Percentiles rank a stretch among this genome's conserved stretches.
These are phyloP conservation scores for Brassica carinata DNA, from an alignment of 345 rosid species.

Conservation along the genomic window DNA sequence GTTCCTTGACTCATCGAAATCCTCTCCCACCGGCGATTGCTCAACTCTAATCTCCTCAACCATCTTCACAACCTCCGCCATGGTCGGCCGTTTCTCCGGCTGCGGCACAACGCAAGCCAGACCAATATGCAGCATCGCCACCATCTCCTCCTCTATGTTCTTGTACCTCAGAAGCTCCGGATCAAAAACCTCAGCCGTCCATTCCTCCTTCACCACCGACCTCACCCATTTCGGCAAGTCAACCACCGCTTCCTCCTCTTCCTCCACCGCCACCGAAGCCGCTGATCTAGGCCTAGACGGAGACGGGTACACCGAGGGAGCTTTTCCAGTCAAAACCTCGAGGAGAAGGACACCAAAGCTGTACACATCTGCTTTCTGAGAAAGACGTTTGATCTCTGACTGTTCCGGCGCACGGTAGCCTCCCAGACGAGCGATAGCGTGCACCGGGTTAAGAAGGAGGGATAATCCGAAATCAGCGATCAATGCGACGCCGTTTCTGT, in stretches of 20 bases:
- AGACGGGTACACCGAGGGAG: conserved; percentile 74
- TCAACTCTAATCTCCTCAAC: conserved; percentile 88
- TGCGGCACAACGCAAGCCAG: conserved; percentile 72
- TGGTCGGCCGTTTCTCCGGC: conserved; percentile 86
- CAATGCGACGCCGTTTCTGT: conserved; percentile 83
- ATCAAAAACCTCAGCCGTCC: conserved; percentile 98
- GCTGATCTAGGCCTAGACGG: conserved; percentile 60
- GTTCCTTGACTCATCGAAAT: conserved; percentile 84
- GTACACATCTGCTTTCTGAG: conserved; percentile 87
- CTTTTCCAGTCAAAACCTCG: conserved; percentile 85
- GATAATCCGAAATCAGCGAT: conserved; percentile 89
- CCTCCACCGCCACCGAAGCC: conserved; percentile 61
- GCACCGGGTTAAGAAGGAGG: conserved; percentile 78
- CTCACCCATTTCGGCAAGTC: conserved; percentile 95
- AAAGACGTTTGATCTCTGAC: conserved; percentile 71
- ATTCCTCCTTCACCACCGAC: conserved; percentile 93
- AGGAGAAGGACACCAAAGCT: conserved; percentile 81
- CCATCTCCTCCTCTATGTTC: conserved; percentile 90
- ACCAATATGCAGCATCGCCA: conserved; percentile 88
- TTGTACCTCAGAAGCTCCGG: conserved; percentile 92
- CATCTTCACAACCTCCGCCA: conserved; percentile 87
- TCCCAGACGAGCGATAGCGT: conserved; percentile 81
- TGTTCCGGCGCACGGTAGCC: conserved; percentile 98
- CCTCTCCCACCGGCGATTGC: conserved; percentile 93
- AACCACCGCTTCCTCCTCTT: conserved; percentile 49